Conservation (phyloP, 2,329 filamentous ascomycete species). For the Beauveria sp. region DNA sequence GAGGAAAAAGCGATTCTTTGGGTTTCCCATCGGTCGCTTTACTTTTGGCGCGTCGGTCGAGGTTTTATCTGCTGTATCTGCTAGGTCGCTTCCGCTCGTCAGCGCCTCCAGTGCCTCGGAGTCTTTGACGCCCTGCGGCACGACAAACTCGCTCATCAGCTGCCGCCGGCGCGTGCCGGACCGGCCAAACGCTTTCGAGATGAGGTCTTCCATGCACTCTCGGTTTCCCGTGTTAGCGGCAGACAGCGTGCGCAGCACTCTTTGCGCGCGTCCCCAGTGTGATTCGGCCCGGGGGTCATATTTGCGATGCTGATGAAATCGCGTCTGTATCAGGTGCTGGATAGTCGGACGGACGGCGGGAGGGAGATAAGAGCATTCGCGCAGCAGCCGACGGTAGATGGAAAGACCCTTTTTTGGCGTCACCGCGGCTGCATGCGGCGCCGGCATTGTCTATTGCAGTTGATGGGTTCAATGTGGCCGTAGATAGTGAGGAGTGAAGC, state of each 20-base stretch:
- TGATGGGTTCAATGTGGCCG: not conserved
- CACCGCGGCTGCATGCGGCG: not conserved
- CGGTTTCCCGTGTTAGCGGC: constrained; percentile 46
- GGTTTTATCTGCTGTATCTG: not conserved
- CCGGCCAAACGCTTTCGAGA: constrained; percentile 45
- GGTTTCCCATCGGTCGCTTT: constrained; percentile 5
- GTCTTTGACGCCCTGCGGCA: constrained; percentile 29
- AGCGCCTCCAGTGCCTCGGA: constrained; percentile 32
- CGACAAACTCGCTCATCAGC: constrained; percentile 34
- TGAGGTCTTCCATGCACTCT: constrained; percentile 37
- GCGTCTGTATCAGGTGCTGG: constrained; percentile 32
- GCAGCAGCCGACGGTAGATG: constrained; percentile 51
- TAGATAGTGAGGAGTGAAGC: not conserved
- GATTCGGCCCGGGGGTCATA: constrained; percentile 20
- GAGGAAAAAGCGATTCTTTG: constrained; percentile 30
- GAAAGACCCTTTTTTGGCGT: not conserved
- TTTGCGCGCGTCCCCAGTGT: constrained; percentile 33
- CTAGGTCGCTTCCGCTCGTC: constrained; percentile 12
- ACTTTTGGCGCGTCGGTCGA: not conserved
- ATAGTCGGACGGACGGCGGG: constrained; percentile 39
- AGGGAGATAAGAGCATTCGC: constrained; percentile 54
- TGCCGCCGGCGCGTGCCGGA: constrained; percentile 42
- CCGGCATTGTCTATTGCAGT: not conserved
- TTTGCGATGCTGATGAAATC: constrained; percentile 36
- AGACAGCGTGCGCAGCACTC: constrained; percentile 39